Evolutionary conservation across 2,329 filamentous ascomycete genomes (phyloP), one percentile per base, ranked within the genome.

Genomic region (Mycocentrospora acerina): DNA sequence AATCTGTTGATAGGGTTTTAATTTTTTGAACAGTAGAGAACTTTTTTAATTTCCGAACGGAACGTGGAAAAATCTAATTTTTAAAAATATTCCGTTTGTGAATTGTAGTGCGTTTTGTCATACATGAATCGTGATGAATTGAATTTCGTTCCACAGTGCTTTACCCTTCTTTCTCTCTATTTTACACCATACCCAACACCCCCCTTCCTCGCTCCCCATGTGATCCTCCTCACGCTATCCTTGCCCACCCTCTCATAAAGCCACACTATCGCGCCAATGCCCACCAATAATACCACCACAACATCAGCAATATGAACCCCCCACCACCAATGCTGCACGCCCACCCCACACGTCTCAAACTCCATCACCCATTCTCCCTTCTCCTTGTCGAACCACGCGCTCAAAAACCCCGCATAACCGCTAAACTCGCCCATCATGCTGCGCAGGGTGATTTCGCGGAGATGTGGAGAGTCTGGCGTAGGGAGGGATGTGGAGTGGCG

Each of bases 391-490:
- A 91, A 97, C 91, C 91, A 98, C 1, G 87, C 78, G 46, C 86
- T 93, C 27, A 98, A 69, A 28, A 98, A 74, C 0, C 90, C 93
- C 0, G 90, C 89, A 62, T 96, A 93, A 14, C 93, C 93, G n/a
- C 82, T 85, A 67, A 86, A 98, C 40, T 88, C 87, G 39, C 93
- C 93, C 93, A 98, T 98, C 90, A 98, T 97, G 67, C 89, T 95
- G 42, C 90, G 83, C 2, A 98, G 86, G 0, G 93, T 98, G 49
- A 97, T 82, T 69, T 98, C 93, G 18, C 91, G 77, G 5, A 96
- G 73, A 1, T 85, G 85, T 0, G 85, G 59, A 0, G 45, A 39
- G 37, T 15, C 7, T 37, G 80, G 3, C 79, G 53, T 4, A 65
- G 60, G 11, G 53, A 2, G 40, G 47, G 17, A 26, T 40, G 11